A percentile compares a stretch with the other conserved stretches of the same genome.
These are phyloP conservation scores for Sordariomycetes sp. DNA, from an alignment of 2,329 filamentous ascomycete species.

Conservation along the genomic window DNA sequence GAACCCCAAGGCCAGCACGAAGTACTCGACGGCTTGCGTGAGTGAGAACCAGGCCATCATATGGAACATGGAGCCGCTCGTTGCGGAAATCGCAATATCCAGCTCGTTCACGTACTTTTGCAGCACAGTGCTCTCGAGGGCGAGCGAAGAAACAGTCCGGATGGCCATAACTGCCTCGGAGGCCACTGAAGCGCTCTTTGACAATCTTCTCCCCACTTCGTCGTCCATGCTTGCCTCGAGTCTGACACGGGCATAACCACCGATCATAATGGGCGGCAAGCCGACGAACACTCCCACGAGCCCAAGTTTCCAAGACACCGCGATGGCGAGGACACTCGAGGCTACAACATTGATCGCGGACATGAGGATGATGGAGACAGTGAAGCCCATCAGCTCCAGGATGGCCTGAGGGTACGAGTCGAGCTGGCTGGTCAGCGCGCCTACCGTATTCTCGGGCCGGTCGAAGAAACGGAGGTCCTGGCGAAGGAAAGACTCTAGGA, in stretches of 20 bases:
- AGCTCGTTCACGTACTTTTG: slow-evolving; percentile 19
- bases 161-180: slow-evolving; percentile 31
- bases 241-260: slow-evolving; percentile 27
- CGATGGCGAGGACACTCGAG: slow-evolving; percentile 31
- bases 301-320: slow-evolving; percentile 36
- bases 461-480: slow-evolving; percentile 34
- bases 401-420: slow-evolving; percentile 27
- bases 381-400: slow-evolving; percentile 27
- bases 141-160: slow-evolving; percentile 30
- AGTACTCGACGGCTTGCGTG: slow-evolving; percentile 15
- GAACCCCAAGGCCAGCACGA: slow-evolving; percentile 19
- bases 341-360: slow-evolving; percentile 24
- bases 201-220: slow-evolving; percentile 20
- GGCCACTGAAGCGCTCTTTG: slow-evolving; percentile 29
- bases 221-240: slow-evolving; percentile 29
- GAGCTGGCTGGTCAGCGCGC: slow-evolving; percentile 23
- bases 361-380: slow-evolving; percentile 28
- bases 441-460: slow-evolving; percentile 27
- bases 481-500: slow-evolving; percentile 20
- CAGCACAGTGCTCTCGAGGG: slow-evolving; percentile 25
- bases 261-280: slow-evolving; percentile 23
- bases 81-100: slow-evolving; percentile 14
- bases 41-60: slow-evolving; percentile 14
- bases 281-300: slow-evolving; percentile 36
- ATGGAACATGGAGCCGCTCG: slow-evolving; percentile 6